Base-by-base conservation (phyloP, 2,329 filamentous ascomycete genomes). In the Colletotrichum tabaci region DNA sequence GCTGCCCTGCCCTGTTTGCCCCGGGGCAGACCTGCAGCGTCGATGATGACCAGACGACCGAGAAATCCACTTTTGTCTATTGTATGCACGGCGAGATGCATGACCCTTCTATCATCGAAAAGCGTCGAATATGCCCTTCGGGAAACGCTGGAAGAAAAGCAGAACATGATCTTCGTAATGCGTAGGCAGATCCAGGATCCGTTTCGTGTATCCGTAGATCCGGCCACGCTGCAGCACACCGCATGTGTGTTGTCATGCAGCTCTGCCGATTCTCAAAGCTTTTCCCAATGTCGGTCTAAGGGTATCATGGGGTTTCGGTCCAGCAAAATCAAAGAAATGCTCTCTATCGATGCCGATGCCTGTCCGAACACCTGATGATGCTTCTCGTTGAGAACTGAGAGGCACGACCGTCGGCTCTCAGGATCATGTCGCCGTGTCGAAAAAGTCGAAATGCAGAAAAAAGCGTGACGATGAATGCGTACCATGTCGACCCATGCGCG, bases 1-100 rank as follows among this genome's bases (percentile, higher is more conserved):
- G 62, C 67, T 77, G 75, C 79, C 76, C 75, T 75, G 70, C 70
- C 67, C 61, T 76, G 68, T 55, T 68, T 71, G 68, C 58, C 68
- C 68, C 56, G 18, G 69, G 74, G 76, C 79, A 78, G 77, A 66
- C 58, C 44, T 60, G 68, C 65, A 62, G 76, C 76, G 77, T 76
- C 76, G 77, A 82, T 79, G 73, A 74, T 73, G 80, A 85, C 85
- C 82, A 86, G 85, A 88, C 83, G 87, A 87, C 86, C 84, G 87
- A 89, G 87, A 88, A 89, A 89, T 88, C 88, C 87, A 87, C 87
- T 89, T 90, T 90, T 89, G 86, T 90, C 88, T 90, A 90, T 88
- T 84, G 77, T 76, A 78, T 80, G 77, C 75, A 77, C 76, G 77
- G 76, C 76, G 78, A 78, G 77, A 71, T 79, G 79, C 80, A 81